Evolutionary conservation across 106 monocot genomes (phyloP), one percentile per base, ranked within the genome.

Genomic region (Platanthera guangdongensis): DNA sequence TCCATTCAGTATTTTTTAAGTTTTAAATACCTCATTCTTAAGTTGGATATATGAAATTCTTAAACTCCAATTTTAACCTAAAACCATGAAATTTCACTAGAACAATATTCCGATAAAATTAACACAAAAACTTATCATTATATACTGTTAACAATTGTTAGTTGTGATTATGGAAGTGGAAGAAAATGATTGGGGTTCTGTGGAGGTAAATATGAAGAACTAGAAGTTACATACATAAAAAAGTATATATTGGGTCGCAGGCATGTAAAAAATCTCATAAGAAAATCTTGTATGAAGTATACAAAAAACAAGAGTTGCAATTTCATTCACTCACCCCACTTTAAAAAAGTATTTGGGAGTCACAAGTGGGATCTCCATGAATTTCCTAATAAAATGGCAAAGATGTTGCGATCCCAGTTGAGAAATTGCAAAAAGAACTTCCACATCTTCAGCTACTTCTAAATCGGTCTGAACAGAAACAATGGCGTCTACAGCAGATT

Each of bases 331-430:
- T 72, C 81, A 92, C 95, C 95, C 87, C 77, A 86, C 54, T 78
- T 65, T 82, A 79, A 95, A 95, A 79, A 81, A 95, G 73, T 82
- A 90, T 69, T 78, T 90, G 49, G 95, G 95, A 77, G 77, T 45
- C 25, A 74, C 64, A 28, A 81, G 87, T 76, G 90, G 82, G 39
- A 95, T 46, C 65, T 74, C 81, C 78, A 90, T 88, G 85, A 78
- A 90, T 75, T 88, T 89, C 71, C 39, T 70, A 75, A 84, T 63
- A 74, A 84, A 80, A 51, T 73, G 65, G 70, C 45, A 83, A 5
- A 95, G 67, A 73, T 85, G 75, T 75, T 79, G 70, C 68, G 89
- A 52, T 63, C 85, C 90, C 59, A 73, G 75, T 46, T 77, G 57
- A 28, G 82, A 65, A 70, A 78, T 13, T 65, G 57, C 13, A 22